A percentile compares a stretch with the other conserved stretches of the same genome.
phyloP scores from a whole-genome alignment of 306 rosid species.

The Macrotyloma uniflorum region DNA sequence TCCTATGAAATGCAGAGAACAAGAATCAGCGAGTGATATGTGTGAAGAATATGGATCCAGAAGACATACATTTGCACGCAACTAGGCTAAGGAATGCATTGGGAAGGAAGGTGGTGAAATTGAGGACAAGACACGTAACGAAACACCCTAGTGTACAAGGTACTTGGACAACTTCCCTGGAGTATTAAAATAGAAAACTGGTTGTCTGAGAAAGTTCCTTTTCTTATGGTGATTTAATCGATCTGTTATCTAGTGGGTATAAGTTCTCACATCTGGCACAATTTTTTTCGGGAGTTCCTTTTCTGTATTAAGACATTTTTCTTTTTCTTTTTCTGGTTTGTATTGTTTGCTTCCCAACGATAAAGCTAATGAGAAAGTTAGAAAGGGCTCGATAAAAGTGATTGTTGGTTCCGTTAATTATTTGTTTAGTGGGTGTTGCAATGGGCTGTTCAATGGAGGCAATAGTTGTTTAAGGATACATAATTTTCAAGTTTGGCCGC shows the following conservation, averaged over 20 bases:
- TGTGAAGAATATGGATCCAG: slow-evolving; percentile 86
- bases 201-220: slow-evolving; percentile 24
- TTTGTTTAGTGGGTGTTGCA: background rate
- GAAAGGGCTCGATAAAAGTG: background rate
- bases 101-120: slow-evolving; percentile 91
- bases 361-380: background rate
- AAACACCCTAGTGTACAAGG: slow-evolving; percentile 93
- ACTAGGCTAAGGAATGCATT: slow-evolving; percentile 78
- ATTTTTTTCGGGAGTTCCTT: too few relatives aligned
- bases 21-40: slow-evolving; percentile 74
- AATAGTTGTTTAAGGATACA: background rate
- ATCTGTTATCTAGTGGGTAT: slow-evolving; percentile 7
- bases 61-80: slow-evolving; percentile 68
- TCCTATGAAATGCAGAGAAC: slow-evolving; percentile 58
- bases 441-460: background rate
- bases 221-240: background rate
- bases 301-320: too few relatives aligned
- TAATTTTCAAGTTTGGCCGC: background rate
- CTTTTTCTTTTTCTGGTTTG: background rate
- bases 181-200: slow-evolving; percentile 48
- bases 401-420: background rate
- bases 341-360: background rate
- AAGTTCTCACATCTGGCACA: background rate
- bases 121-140: slow-evolving; percentile 84
- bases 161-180: slow-evolving; percentile 83